Percentiles rank a stretch among this genome's conserved stretches.
Conservation (phyloP, 164 flowering plant species). For the Liquidambar formosana region DNA sequence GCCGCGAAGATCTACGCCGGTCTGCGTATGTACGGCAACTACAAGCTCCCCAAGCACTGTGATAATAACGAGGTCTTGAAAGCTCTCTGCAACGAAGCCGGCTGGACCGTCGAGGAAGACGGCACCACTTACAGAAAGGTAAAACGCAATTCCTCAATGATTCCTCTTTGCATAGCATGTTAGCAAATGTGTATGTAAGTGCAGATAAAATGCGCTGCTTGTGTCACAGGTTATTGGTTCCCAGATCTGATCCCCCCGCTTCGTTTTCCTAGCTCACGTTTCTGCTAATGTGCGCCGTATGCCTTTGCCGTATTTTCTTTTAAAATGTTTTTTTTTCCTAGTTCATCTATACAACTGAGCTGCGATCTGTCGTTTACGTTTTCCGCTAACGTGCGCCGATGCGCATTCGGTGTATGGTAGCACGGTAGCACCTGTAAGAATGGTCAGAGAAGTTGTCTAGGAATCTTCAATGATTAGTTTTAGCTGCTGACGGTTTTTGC, state of each 20-base stretch:
- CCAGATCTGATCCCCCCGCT: background rate
- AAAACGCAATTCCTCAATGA: background rate
- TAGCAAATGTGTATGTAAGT: background rate
- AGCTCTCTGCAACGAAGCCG: constrained; percentile 88
- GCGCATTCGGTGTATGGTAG: no score
- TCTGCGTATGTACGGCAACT: constrained; percentile 77
- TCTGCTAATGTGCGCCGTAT: constrained; percentile 10
- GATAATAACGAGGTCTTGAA: constrained; percentile 93
- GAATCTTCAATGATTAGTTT: no score
- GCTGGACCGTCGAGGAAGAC: constrained; percentile 89
- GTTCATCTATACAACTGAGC: no score
- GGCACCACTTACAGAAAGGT: constrained; percentile 96
- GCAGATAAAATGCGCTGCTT: background rate
- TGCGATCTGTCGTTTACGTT: no score
- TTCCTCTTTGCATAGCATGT: background rate
- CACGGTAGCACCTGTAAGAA: no score
- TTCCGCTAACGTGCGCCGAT: no score
- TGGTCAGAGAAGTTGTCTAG: no score
- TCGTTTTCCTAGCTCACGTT: no score
- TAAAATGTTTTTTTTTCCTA: background rate
- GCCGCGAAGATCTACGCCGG: constrained; percentile 93
- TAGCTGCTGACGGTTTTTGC: no score
- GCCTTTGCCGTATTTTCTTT: background rate
- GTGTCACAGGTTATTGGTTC: background rate
- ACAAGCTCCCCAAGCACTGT: constrained; percentile 87